Base-by-base conservation (phyloP, 2,329 filamentous ascomycete species). In the Phaeosphaeriaceae sp. region DNA sequence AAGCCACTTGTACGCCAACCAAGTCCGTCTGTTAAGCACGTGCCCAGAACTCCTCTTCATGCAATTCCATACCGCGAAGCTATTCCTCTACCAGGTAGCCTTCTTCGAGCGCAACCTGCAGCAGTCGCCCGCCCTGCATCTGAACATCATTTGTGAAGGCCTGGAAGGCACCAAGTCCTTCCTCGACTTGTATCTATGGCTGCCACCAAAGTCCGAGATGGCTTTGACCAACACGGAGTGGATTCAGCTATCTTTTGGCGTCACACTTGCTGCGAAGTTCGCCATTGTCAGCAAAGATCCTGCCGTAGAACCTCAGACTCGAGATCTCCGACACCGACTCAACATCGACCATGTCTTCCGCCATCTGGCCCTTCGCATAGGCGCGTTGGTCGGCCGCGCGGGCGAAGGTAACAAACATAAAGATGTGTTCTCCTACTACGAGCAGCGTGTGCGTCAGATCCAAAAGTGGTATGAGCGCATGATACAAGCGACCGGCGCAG, bases 81-180 rank as follows among this genome's bases (percentile, higher is more conserved):
- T 80, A 1, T 78, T 76, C 59, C 71, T 81, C 7, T 79, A 75
- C 56, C 78, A 80, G 54, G 68, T 79, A 10, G 74, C 71, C 36
- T 73, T 80, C 47, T 70, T 76, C 47, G 69, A 75, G 49, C 68
- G 69, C 25, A 61, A 68, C 27, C 51, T 73, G 13, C 70, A 71
- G 47, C 66, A 68, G 24, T 66, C 61, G n/a, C 69, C 69, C n/a
- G 56, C 64, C n/a, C 51, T 67, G 2, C 61, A 72, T 36, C 62
- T 71, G 6, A 66, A 68, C 45, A 67, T 69, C 22, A 45, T 70
- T 7, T 62, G 58, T 41, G 61, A 58, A 57, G 63, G 70, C 1
- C 58, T 72, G 13, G 71, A 72, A 60, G 61, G 65, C 7, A 67
- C 68, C 19, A 72, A 69, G 31, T 69, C 67, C 1, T 73, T 54